Base-by-base conservation (phyloP, 1,284 basidiomycete species). In the Serendipita sp. region DNA sequence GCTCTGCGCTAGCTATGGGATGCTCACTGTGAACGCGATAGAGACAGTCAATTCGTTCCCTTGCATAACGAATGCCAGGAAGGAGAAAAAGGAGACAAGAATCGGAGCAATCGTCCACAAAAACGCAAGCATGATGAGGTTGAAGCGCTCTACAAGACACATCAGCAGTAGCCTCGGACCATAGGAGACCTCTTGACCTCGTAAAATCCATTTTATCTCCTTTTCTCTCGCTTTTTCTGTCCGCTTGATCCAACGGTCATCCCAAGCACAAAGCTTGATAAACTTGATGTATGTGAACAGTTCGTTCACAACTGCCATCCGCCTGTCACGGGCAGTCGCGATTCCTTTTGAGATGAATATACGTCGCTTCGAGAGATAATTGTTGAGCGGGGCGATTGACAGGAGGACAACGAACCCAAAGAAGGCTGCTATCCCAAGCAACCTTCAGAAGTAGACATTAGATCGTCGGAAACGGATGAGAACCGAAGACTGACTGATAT, bases 241-340 rank as follows among this genome's bases (percentile, higher is more conserved):
- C 3, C 62, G 62, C 29, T 62, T 44, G 35, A 69, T 66, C 66
- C 67, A 69, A 47, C 66, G 65, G 17, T 43, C 55, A 47, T 69
- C 68, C 68, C 68, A 69, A 22, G 68, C 68, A 49, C 67, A 69
- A 47, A 69, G 66, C 60, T 75, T 75, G 68, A 75, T 69, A 63
- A 74, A 75, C 29, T 69, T 68, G 62, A 73, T 50, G 26, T 32
- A 26, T 10, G 32, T 35, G 62, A 94, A 87, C 15, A 97, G 77
- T 72, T 97, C 93, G 64, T 87, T 93, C 68, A 96, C 73, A 15
- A 91, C 85, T 0, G 78, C 80, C 82, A 96, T 93, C 1, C 93
- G 81, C 70, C 84, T 85, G 70, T 97, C 93, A 6, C 89, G 78
- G 0, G 77, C 75, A 22, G 82, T 78, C 47, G 87, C 75, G 29